phyloP scores from a whole-genome alignment of 768 basidiomycete species.

The Tulasnella sp. region DNA sequence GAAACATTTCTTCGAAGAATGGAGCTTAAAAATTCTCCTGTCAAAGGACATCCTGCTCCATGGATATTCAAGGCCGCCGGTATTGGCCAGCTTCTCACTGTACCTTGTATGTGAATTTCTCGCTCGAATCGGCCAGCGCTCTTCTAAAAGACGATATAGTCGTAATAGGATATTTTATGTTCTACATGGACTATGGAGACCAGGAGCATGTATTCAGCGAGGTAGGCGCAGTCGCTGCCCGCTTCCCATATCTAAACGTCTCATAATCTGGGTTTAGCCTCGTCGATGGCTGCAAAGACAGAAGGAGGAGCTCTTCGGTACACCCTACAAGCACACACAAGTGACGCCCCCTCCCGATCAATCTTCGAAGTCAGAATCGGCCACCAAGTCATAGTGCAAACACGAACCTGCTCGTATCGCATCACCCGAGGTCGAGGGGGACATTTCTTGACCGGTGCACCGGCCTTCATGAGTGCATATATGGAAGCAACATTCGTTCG shows the following conservation, averaged over 20 bases:
- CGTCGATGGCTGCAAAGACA: constrained; percentile 22
- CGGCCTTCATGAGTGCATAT: not conserved
- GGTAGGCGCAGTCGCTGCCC: not conserved
- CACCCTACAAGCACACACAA: not conserved
- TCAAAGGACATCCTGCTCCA: constrained; percentile 14
- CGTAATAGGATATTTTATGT: constrained; percentile 22
- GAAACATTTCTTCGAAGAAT: constrained; percentile 11
- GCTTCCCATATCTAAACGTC: not conserved
- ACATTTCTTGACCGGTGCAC: not conserved
- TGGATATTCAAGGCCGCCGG: constrained; percentile 18
- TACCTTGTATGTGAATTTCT: not conserved
- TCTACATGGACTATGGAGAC: constrained; percentile 21
- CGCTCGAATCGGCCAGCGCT: not conserved
- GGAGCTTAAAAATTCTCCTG: not conserved
- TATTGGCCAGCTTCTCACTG: constrained; percentile 13
- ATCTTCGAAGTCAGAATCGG: not conserved
- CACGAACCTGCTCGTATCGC: no score
- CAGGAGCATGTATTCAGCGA: constrained; percentile 25
- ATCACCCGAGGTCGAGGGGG: not conserved
- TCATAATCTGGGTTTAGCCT: constrained; percentile 3
- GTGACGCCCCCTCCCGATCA: not conserved
- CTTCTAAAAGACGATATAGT: not conserved
- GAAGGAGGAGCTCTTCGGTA: constrained; percentile 3
- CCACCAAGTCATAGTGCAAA: not conserved
- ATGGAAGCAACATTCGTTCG: not conserved